Conservation (phyloP, 1,284 basidiomycete species). For the Melampsora abietis-canadensis region DNA sequence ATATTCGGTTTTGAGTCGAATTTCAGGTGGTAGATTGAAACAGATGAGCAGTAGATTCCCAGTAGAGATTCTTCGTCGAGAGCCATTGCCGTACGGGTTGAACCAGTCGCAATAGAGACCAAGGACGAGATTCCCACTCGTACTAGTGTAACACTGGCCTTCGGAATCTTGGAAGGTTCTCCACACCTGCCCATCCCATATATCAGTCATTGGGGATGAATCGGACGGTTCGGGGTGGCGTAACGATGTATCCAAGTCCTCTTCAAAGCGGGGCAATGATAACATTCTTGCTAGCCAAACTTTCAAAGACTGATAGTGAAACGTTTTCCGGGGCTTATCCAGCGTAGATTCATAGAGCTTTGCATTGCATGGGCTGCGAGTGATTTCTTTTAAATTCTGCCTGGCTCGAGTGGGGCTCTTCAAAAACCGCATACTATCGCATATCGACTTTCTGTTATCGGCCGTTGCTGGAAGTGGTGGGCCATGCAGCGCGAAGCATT, state of each 20-base stretch:
- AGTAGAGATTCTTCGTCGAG: background rate
- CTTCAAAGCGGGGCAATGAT: background rate
- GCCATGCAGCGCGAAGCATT: background rate
- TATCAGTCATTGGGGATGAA: background rate
- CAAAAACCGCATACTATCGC: background rate
- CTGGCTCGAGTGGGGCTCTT: background rate
- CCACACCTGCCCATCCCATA: conserved; percentile 28
- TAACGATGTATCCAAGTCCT: background rate
- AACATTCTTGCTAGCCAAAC: background rate
- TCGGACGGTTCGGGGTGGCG: background rate
- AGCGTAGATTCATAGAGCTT: background rate
- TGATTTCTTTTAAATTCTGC: background rate
- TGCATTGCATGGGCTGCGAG: background rate
- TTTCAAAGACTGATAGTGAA: background rate
- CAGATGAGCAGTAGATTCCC: conserved; percentile 5
- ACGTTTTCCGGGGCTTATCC: background rate
- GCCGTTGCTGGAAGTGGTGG: background rate
- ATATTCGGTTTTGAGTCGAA: background rate
- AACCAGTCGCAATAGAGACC: conserved; percentile 10
- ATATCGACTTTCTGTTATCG: background rate
- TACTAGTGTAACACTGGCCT: background rate
- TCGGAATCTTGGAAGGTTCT: background rate
- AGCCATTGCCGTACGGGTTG: conserved; percentile 4
- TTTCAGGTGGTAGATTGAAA: conserved; percentile 17
- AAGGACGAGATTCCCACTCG: conserved; percentile 13